Base-by-base conservation (phyloP, 1,139 yeast genomes). In the Geotrichum klebahnii region DNA sequence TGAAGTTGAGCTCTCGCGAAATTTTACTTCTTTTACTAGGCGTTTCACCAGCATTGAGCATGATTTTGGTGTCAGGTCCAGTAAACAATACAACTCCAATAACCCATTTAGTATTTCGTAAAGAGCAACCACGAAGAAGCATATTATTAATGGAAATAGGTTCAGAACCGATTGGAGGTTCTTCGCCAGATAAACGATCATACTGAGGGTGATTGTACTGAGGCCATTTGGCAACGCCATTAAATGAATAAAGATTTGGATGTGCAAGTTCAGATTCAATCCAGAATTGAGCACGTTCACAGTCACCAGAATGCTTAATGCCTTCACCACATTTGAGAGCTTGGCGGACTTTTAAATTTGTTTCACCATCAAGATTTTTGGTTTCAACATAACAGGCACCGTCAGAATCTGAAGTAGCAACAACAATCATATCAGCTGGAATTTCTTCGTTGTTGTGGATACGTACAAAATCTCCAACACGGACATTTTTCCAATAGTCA, bases 341-440 rank as follows among this genome's bases (percentile, higher is more conserved):
- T 57, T 80, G 82, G 55, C 88, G 84, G 45, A 81, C 80, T 67
- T 92, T 92, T 65, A 92, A 75, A 65, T 92, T 92, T 3, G 97
- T 88, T 69, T 92, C 98, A 66, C 98, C 98, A 68, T 92, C 97
- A 60, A 92, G 76, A 66, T 92, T 92, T 63, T 89, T 90, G 1
- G 98, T 92, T 67, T 92, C 97, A 38, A 90, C 82, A 62, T 83
- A 90, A 69, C 97, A 90, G 42, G 84, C 89, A 38, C 96, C 96
- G 64, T 92, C 97, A 1, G 77, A 67, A 64, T 90, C 97, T 0
- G 95, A 84, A 0, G 96, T 82, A 2, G 96, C 79, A 40, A 92
- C 64, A 28, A 90, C 71, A 16, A 88, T 76, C 33, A 90, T 68
- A 71, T 92, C 98, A 8, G 97, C 97, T 2, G 98, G 98, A 24